Evolutionary conservation across 1,139 yeast genomes (phyloP).

Genomic region (Taphrina deformans): DNA sequence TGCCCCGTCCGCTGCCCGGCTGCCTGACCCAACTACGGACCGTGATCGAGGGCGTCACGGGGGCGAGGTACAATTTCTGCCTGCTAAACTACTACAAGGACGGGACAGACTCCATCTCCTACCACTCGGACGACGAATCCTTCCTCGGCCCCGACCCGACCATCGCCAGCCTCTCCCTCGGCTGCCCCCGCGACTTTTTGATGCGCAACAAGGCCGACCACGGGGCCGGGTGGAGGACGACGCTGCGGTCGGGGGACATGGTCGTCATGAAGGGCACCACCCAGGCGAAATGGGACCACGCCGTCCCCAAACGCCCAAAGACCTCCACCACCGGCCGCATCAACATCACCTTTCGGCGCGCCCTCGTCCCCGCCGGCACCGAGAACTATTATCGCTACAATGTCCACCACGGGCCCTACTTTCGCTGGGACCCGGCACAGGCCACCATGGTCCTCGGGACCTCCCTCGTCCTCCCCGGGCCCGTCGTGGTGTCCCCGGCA

Average conservation of each 20-base stretch:
- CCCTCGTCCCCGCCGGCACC: slow-evolving; percentile 26
- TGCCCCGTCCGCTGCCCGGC: slow-evolving; percentile 29
- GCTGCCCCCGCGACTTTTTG: slow-evolving; percentile 22
- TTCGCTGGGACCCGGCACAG: slow-evolving; percentile 16
- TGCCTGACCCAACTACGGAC: slow-evolving; percentile 16
- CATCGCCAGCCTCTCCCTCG: slow-evolving; percentile 29
- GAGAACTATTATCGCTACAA: slow-evolving; percentile 33
- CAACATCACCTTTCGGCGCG: slow-evolving; percentile 30
- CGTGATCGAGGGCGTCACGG: slow-evolving; percentile 11
- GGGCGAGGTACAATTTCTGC: slow-evolving; percentile 25
- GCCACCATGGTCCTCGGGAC: slow-evolving; percentile 15
- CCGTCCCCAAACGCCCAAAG: slow-evolving; percentile 24
- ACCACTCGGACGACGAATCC: slow-evolving; percentile 34
- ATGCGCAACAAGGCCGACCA: slow-evolving; percentile 27
- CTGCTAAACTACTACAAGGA: slow-evolving; percentile 31
- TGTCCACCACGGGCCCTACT: slow-evolving; percentile 28
- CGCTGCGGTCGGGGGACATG: slow-evolving; percentile 24
- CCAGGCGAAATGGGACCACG: slow-evolving; percentile 29
- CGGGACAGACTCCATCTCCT: slow-evolving; percentile 31
- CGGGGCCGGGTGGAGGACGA: not conserved
- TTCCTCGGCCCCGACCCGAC: slow-evolving; percentile 29
- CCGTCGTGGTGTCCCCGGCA: not conserved
- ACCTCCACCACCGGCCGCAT: slow-evolving; percentile 18
- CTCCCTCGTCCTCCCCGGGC: not conserved
- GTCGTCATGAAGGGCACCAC: slow-evolving; percentile 25